Evolutionary conservation across 1,284 basidiomycete species (phyloP).

Genomic region (Cryptococcus floricola): DNA sequence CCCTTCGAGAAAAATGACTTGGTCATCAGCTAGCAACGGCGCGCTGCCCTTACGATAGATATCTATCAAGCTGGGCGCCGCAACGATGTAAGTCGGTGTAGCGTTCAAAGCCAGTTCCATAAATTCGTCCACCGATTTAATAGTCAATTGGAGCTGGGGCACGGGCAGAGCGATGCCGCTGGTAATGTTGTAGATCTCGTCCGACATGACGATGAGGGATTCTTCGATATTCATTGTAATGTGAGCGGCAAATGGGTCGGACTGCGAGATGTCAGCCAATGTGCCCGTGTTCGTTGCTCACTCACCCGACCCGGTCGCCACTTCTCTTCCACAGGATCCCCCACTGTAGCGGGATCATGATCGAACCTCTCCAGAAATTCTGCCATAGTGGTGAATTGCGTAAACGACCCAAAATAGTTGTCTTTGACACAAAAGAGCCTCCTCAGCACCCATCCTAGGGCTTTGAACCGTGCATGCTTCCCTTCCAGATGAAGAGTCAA

Average conservation of each 20-base stretch:
- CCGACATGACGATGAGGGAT: conserved; percentile 63
- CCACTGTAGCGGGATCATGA: conserved; percentile 57
- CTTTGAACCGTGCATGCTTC: conserved; percentile 61
- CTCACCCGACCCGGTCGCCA: conserved; percentile 70
- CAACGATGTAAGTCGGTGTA: conserved; percentile 57
- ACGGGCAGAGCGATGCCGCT: conserved; percentile 56
- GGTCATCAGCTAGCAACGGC: conserved; percentile 22
- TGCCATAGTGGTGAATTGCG: conserved; percentile 77
- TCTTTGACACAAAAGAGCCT: conserved; percentile 81
- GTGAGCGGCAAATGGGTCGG: conserved; percentile 73
- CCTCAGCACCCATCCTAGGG: conserved; percentile 78
- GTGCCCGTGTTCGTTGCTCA: conserved; percentile 5
- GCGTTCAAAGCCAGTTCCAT: conserved; percentile 83
- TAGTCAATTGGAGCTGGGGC: conserved; percentile 67
- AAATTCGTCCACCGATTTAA: conserved; percentile 75
- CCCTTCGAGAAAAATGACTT: conserved; percentile 61
- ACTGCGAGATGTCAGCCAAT: conserved; percentile 50
- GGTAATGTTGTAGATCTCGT: conserved; percentile 70
- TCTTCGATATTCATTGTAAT: conserved; percentile 59
- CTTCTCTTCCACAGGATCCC: conserved; percentile 74
- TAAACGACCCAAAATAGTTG: conserved; percentile 88
- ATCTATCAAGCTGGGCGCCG: conserved; percentile 56
- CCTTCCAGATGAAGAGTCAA: conserved; percentile 63
- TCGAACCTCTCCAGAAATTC: conserved; percentile 73
- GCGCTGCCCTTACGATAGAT: conserved; percentile 29